Percentiles rank a stretch among this genome's conserved stretches.
These are phyloP conservation scores for Puccinia brachypodii DNA, from an alignment of 1,284 basidiomycete genomes.

Conservation along the genomic window DNA sequence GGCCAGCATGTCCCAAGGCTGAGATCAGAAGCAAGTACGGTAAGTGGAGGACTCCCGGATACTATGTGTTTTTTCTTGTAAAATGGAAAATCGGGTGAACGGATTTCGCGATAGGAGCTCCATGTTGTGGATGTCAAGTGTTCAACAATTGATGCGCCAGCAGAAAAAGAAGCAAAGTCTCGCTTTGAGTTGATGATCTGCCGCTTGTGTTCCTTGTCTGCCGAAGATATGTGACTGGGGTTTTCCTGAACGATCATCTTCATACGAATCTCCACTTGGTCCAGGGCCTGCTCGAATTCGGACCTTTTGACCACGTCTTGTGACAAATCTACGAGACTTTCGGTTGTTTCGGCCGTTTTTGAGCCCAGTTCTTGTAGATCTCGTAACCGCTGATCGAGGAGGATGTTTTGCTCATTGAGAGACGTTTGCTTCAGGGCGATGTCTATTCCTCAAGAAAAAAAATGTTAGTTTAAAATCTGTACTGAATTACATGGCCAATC, in stretches of 20 bases:
- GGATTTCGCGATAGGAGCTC: not conserved
- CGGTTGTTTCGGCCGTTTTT: not conserved
- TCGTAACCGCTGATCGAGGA: not conserved
- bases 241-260: too few relatives aligned
- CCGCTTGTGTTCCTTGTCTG: too few relatives aligned
- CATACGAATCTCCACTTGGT: not conserved
- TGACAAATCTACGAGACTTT: not conserved
- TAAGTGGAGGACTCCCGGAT: not conserved
- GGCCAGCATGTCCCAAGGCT: conserved; percentile 12
- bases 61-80: not conserved
- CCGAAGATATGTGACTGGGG: too few relatives aligned
- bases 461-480: not conserved
- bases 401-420: not conserved
- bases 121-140: not conserved
- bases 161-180: not conserved
- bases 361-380: not conserved
- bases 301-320: not conserved
- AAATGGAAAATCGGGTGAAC: not conserved
- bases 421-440: not conserved
- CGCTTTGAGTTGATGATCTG: too few relatives aligned
- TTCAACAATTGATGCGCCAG: not conserved
- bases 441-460: not conserved
- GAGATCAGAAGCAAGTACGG: not conserved
- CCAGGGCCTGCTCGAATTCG: not conserved
- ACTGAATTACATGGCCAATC: not conserved